Evolutionary conservation across 345 rosid genomes (phyloP).

Genomic region (Excoecaria cochinchinensis): DNA sequence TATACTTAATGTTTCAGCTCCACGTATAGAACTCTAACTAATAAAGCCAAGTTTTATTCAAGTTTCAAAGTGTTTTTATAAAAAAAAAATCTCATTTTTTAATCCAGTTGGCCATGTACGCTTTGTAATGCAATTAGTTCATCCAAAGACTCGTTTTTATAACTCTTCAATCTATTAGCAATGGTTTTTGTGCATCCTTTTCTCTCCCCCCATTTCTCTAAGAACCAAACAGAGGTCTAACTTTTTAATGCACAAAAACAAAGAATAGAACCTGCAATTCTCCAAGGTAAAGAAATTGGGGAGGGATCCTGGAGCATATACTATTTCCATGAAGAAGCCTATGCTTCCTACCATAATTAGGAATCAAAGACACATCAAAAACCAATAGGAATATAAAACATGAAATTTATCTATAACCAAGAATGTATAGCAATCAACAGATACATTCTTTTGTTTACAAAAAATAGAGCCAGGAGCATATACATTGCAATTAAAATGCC

Average conservation of each 20-base stretch:
- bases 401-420: neutral
- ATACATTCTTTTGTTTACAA: neutral
- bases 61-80: neutral
- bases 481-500: neutral
- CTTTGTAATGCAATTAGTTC: neutral
- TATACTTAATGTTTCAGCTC: slow-evolving; percentile 6
- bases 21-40: neutral
- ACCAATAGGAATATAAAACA: neutral
- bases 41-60: neutral
- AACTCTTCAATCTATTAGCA: neutral
- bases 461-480: neutral
- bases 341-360: neutral
- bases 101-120: neutral
- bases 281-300: neutral
- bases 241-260: neutral
- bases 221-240: neutral
- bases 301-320: neutral
- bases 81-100: neutral
- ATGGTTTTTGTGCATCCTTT: neutral
- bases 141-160: neutral
- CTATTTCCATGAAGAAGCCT: neutral
- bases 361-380: neutral
- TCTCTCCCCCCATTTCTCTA: neutral
- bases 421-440: neutral
- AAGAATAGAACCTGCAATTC: neutral